Evolutionary conservation across 148 eudicot genomes (phyloP).

Genomic region (Agrostemma githago): DNA sequence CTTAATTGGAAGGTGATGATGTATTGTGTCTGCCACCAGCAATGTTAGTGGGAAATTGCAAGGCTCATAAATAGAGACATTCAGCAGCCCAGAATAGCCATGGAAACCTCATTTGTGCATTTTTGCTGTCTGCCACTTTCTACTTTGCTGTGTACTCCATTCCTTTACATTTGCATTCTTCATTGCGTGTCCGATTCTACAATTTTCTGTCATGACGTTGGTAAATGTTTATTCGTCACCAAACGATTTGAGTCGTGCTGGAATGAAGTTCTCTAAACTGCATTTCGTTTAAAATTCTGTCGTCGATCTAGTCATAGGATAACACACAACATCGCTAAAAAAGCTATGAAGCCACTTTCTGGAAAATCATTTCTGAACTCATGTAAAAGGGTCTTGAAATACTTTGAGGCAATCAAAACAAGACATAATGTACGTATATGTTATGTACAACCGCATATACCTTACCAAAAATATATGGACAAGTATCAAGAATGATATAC

Average conservation of each 20-base stretch:
- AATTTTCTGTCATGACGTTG: no score
- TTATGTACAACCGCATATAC: conserved; percentile 11
- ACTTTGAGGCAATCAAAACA: background rate
- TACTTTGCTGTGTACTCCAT: background rate
- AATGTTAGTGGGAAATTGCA: background rate
- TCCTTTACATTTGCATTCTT: background rate
- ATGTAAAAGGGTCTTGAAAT: background rate
- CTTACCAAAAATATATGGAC: background rate
- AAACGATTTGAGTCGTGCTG: no score
- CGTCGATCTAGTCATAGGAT: no score
- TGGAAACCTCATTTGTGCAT: background rate
- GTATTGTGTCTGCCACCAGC: background rate
- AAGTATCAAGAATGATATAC: conserved; percentile 11
- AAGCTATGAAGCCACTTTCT: no score
- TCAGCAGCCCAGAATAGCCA: background rate
- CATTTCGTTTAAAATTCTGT: no score
- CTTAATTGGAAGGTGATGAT: no score
- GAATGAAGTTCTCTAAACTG: no score
- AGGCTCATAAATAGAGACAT: background rate
- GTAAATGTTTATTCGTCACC: no score
- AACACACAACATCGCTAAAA: no score
- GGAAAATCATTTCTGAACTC: no score
- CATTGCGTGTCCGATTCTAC: background rate
- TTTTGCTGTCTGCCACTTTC: background rate
- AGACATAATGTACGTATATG: background rate